Evolutionary conservation across 495 filamentous ascomycete genomes (phyloP).

Genomic region (Penicillium silybi): DNA sequence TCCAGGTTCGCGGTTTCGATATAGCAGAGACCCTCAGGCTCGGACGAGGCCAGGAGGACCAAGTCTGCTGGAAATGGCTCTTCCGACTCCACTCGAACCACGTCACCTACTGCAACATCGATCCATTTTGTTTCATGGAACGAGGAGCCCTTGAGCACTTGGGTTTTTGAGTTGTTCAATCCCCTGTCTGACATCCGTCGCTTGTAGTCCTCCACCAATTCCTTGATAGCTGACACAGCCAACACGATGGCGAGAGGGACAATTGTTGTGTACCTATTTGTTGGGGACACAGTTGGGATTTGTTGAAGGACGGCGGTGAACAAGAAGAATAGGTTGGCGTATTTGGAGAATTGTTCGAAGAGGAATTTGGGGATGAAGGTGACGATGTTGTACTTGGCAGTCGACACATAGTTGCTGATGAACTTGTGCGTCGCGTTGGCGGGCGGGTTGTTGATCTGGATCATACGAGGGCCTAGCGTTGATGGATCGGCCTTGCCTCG

Average conservation of each 20-base stretch:
- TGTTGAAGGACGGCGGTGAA: slow-evolving; percentile 96
- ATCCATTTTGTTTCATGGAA: slow-evolving; percentile 92
- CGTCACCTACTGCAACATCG: slow-evolving; percentile 89
- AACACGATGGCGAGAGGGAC: slow-evolving; percentile 86
- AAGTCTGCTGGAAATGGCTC: slow-evolving; percentile 95
- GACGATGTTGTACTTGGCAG: slow-evolving; percentile 92
- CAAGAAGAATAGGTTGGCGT: slow-evolving; percentile 98
- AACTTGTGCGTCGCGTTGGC: slow-evolving; percentile 87
- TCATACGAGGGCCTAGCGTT: slow-evolving; percentile 85
- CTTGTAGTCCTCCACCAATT: slow-evolving; percentile 90
- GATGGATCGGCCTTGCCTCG: slow-evolving; percentile 81
- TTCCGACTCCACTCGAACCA: slow-evolving; percentile 91
- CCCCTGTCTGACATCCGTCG: slow-evolving; percentile 81
- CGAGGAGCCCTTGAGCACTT: slow-evolving; percentile 74
- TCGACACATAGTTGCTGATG: slow-evolving; percentile 94
- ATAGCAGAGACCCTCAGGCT: slow-evolving; percentile 97
- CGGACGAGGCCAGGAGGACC: slow-evolving; percentile 86
- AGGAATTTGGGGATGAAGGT: slow-evolving; percentile 98
- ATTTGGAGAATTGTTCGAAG: slow-evolving; percentile 98
- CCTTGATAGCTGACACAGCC: slow-evolving; percentile 89
- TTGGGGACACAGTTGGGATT: slow-evolving; percentile 91
- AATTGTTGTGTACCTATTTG: slow-evolving; percentile 93
- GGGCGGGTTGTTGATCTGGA: slow-evolving; percentile 95
- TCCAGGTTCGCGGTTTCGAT: slow-evolving; percentile 99
- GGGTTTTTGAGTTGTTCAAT: slow-evolving; percentile 84